Evolutionary conservation across 108 stramenopile genomes (phyloP).

Genomic region (Parietichytrium sp.): DNA sequence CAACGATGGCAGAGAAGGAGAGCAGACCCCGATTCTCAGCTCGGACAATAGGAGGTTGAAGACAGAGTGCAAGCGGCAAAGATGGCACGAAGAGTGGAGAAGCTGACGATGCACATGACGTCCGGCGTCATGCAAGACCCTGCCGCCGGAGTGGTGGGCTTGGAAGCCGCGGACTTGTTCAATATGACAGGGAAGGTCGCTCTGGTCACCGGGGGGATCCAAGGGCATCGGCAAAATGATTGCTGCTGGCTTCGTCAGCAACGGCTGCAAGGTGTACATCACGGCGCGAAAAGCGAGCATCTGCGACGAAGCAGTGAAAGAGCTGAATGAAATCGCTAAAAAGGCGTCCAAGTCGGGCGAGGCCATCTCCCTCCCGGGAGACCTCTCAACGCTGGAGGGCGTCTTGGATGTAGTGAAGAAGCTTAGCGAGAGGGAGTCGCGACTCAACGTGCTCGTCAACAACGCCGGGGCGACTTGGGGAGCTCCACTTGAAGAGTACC

Average conservation of each 20-base stretch:
- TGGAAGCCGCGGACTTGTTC: slow-evolving; percentile 53
- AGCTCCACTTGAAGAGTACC: slow-evolving; percentile 43
- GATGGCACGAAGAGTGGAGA: too few species aligned
- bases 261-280: slow-evolving; percentile 80
- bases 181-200: slow-evolving; percentile 73
- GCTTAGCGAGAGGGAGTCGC: background rate
- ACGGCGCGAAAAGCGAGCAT: slow-evolving; percentile 75
- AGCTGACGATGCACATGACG: too few species aligned
- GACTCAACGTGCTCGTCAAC: slow-evolving; percentile 41
- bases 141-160: background rate
- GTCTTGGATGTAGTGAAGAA: slow-evolving; percentile 52
- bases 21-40: too few species aligned
- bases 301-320: slow-evolving; percentile 66
- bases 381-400: slow-evolving; percentile 71
- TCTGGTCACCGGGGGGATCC: slow-evolving; percentile 79
- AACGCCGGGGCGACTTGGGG: slow-evolving; percentile 85
- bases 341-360: slow-evolving; percentile 64
- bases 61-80: too few species aligned
- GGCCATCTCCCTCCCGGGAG: slow-evolving; percentile 75
- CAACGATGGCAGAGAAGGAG: too few species aligned
- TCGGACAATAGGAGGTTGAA: too few species aligned
- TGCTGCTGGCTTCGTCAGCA: slow-evolving; percentile 69
- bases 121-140: background rate
- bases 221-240: slow-evolving; percentile 85
- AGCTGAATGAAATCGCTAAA: slow-evolving; percentile 37